Evolutionary conservation across 768 basidiomycete genomes (phyloP).

Genomic region (Leccinum uliginosum): DNA sequence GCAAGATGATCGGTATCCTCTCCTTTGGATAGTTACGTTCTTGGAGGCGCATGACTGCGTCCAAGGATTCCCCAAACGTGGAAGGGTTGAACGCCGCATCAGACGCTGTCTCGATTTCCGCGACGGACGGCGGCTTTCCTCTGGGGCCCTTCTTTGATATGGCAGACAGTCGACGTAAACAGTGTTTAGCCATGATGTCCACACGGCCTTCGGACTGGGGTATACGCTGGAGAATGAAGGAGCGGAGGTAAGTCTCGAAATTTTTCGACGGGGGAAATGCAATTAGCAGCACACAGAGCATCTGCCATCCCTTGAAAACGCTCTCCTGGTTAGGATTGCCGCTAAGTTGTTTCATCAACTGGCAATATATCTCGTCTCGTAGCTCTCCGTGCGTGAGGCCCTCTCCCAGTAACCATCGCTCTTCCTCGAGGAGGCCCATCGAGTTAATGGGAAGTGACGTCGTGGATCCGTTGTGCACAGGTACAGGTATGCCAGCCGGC

Average conservation of each 20-base stretch:
- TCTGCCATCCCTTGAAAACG: conserved; percentile 88
- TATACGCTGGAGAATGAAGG: conserved; percentile 73
- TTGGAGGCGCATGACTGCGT: conserved; percentile 79
- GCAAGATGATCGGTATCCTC: conserved; percentile 88
- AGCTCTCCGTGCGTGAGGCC: conserved; percentile 79
- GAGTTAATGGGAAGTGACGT: conserved; percentile 39
- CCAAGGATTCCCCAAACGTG: conserved; percentile 88
- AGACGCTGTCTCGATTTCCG: conserved; percentile 92
- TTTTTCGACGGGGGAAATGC: conserved; percentile 93
- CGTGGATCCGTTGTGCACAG: conserved; percentile 40
- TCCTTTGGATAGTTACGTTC: conserved; percentile 80
- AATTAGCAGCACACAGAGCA: conserved; percentile 84
- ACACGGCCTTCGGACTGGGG: conserved; percentile 69
- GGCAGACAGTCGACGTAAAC: conserved; percentile 68
- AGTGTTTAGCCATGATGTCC: conserved; percentile 89
- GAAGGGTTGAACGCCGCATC: conserved; percentile 95
- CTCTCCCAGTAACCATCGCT: conserved; percentile 79
- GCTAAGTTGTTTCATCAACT: conserved; percentile 87
- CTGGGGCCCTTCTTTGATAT: conserved; percentile 83
- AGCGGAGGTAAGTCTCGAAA: conserved; percentile 78
- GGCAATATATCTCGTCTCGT: conserved; percentile 91
- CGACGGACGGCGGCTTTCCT: conserved; percentile 73
- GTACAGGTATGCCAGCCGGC: conserved; percentile 46
- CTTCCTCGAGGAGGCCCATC: conserved; percentile 67
- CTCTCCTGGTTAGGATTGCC: conserved; percentile 82